Evolutionary conservation across 108 stramenopile genomes (phyloP).

Genomic region (Stephanodiscus minutulus): DNA sequence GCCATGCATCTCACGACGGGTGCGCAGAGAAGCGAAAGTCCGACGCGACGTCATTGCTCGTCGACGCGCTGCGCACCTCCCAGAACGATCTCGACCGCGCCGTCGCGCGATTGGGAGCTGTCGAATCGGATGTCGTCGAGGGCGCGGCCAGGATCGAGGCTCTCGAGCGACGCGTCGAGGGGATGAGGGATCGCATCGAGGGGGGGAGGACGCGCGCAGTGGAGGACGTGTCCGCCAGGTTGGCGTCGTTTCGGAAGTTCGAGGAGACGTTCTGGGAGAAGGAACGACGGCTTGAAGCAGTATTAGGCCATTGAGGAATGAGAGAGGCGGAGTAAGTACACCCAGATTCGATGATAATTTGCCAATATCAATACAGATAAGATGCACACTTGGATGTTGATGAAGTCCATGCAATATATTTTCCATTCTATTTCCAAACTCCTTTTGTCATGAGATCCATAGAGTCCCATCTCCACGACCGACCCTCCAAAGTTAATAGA

Average conservation of each 20-base stretch:
- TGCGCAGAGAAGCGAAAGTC: slow-evolving; percentile 33
- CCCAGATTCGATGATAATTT: too few relatives aligned
- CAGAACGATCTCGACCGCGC: slow-evolving; percentile 49
- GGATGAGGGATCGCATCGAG: slow-evolving; percentile 60
- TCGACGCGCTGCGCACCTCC: slow-evolving; percentile 37
- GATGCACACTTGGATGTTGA: too few relatives aligned
- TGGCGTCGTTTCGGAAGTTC: slow-evolving; percentile 38
- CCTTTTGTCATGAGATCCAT: too few relatives aligned
- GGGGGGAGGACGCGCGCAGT: slow-evolving; percentile 51
- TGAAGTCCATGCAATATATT: too few relatives aligned
- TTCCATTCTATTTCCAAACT: too few relatives aligned
- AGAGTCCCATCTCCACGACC: too few relatives aligned
- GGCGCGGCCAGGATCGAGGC: slow-evolving; percentile 75
- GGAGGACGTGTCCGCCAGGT: slow-evolving; percentile 28
- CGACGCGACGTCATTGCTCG: slow-evolving; percentile 42
- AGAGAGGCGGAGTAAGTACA: too few relatives aligned
- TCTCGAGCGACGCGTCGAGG: slow-evolving; percentile 67
- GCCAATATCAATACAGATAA: too few relatives aligned
- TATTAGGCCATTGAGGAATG: too few relatives aligned
- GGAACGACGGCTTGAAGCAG: not conserved
- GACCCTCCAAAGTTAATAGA: too few relatives aligned
- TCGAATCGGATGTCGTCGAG: slow-evolving; percentile 80
- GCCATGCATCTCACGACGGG: not conserved
- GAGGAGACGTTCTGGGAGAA: slow-evolving; percentile 19
- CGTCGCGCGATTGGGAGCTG: slow-evolving; percentile 55